Base-by-base conservation (phyloP, 2,329 filamentous ascomycete genomes). In the Trichoderma koningii region DNA sequence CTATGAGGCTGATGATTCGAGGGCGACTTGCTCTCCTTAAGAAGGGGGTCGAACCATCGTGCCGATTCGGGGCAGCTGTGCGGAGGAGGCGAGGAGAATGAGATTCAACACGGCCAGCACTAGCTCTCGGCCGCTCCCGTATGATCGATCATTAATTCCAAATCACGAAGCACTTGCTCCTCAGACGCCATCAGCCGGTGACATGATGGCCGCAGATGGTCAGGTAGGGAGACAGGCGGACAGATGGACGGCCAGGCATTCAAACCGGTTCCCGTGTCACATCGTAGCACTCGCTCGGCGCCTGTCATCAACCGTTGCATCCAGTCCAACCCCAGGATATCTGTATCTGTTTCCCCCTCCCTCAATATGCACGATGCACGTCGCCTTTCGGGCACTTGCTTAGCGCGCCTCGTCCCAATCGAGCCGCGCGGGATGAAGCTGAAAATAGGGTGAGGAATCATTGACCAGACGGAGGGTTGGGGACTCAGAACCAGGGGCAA, bases 161-260 rank as follows among this genome's bases (percentile, higher is more conserved):
- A 63, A 63, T 63, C 59, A 63, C 41, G 41, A 63, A 53, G 59
- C 50, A 55, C 50, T 63, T 38, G 48, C 48, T 55, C 59, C 38
- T 38, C 12, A 28, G 42, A 30, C n/a, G 19, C 44, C 26, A 28
- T 47, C n/a, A 45, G 41, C 21, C 53, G 42, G 34, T 23, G 26
- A 42, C 26, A 7, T 30, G 30, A 30, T 30, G 19, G 17, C 12
- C 15, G 50, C 12, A 53, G 51, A 38, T 53, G 30, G 30, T 30
- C 30, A 30, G 7, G 7, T 14, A 14, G 5, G 10, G 10, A 12
- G 34, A 14, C 10, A 38, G 34, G 12, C 34, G 12, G 34, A 38
- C 34, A 38, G 34, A 14, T 14, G 34, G 10, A 10, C 10, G 10
- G 3, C 34, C 34, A 14, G 34, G 34, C 34, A 38, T 3, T 38